A percentile compares a stretch with the other conserved stretches of the same genome.
Evolutionary conservation across 2,329 filamentous ascomycete genomes (phyloP).

Genomic region (Ceratocystis albifundus): DNA sequence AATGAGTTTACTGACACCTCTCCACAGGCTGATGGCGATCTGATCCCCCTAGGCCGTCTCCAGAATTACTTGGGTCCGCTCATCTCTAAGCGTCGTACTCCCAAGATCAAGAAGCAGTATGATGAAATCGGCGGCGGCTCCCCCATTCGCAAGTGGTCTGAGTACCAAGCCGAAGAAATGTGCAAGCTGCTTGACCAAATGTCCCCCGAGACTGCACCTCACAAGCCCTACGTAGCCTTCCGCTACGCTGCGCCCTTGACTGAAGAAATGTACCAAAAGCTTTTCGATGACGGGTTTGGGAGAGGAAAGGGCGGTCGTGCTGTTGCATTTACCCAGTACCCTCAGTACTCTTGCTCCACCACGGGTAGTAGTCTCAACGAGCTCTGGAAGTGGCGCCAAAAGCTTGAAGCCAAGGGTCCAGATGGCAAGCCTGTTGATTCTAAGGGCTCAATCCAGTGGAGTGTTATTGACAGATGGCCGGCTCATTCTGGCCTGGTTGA

Average conservation of each 20-base stretch:
- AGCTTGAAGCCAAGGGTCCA: conserved; percentile 64
- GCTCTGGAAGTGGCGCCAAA: conserved; percentile 90
- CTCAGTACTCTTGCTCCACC: conserved; percentile 95
- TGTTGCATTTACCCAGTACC: conserved; percentile 95
- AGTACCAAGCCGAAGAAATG: conserved; percentile 88
- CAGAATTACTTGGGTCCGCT: conserved; percentile 84
- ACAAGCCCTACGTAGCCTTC: conserved; percentile 96
- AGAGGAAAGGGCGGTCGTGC: conserved; percentile 81
- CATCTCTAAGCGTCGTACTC: conserved; percentile 75
- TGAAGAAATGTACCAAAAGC: conserved; percentile 76
- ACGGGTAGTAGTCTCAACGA: conserved; percentile 95
- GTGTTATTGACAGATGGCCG: conserved; percentile 95
- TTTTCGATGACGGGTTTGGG: conserved; percentile 83
- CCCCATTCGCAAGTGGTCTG: conserved; percentile 95
- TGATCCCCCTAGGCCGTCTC: conserved; percentile 88
- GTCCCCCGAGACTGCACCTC: conserved; percentile 84
- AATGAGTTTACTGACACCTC: conserved; percentile 12
- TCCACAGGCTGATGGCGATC: conserved; percentile 68
- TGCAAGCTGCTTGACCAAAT: conserved; percentile 90
- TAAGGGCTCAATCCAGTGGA: conserved; percentile 77
- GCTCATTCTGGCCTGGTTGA: conserved; percentile 82
- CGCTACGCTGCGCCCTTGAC: conserved; percentile 89
- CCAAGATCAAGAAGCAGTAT: conserved; percentile 95
- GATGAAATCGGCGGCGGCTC: conserved; percentile 92
- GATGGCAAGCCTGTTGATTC: conserved; percentile 25